Evolutionary conservation across 805 yeast genomes (phyloP).

Genomic region (Metschnikowia lochheadii): DNA sequence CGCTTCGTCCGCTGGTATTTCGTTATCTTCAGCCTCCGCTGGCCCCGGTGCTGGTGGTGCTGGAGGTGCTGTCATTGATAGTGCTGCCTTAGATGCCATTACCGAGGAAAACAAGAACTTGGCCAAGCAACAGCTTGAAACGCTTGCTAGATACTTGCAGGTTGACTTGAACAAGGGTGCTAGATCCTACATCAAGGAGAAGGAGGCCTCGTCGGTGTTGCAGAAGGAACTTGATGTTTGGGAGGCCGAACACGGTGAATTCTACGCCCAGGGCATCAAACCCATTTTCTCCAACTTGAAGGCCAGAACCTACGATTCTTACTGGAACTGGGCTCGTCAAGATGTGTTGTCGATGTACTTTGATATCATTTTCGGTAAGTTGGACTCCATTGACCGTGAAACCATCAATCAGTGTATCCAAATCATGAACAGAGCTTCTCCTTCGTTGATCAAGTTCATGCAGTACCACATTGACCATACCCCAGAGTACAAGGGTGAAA

Average conservation of each 20-base stretch:
- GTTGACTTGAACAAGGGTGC: constrained; percentile 89
- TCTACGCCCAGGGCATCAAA: constrained; percentile 84
- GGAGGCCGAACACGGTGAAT: constrained; percentile 83
- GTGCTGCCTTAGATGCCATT: constrained; percentile 88
- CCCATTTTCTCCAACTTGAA: constrained; percentile 89
- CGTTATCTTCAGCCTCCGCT: constrained; percentile 64
- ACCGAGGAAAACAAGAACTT: constrained; percentile 66
- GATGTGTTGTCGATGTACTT: constrained; percentile 90
- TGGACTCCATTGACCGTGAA: constrained; percentile 89
- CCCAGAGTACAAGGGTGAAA: constrained; percentile 82
- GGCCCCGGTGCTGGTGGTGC: constrained; percentile 50
- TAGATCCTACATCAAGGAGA: constrained; percentile 74
- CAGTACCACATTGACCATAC: constrained; percentile 83
- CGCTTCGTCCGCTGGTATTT: constrained; percentile 77
- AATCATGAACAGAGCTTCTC: constrained; percentile 96
- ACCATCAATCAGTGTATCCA: constrained; percentile 94
- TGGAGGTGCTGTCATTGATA: constrained; percentile 86
- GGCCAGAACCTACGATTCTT: constrained; percentile 94
- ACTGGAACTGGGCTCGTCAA: constrained; percentile 99
- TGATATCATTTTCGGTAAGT: constrained; percentile 92
- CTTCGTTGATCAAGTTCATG: constrained; percentile 91
- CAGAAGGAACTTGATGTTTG: constrained; percentile 90
- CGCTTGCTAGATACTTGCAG: constrained; percentile 90
- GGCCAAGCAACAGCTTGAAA: constrained; percentile 80
- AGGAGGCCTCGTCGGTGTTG: constrained; percentile 75